These are phyloP conservation scores for Camillea tinctor DNA, from an alignment of 2,329 filamentous ascomycete genomes.

Conservation along the genomic window DNA sequence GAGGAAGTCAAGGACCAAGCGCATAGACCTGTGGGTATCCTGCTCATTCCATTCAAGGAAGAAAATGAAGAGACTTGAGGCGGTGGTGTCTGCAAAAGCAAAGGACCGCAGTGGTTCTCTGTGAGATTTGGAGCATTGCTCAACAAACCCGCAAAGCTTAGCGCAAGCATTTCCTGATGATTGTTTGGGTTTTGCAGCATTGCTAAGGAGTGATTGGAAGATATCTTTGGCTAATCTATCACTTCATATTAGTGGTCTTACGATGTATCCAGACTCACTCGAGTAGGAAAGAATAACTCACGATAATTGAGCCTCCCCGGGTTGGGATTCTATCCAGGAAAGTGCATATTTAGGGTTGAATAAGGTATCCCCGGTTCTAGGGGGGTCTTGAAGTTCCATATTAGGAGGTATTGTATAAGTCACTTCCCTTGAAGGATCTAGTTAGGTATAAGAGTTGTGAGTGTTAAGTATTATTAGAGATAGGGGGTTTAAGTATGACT, in stretches of 20 bases:
- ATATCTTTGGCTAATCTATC: conserved; percentile 38
- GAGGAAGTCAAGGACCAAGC: conserved; percentile 59
- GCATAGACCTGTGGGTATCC: conserved; percentile 63
- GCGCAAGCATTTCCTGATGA: conserved; percentile 57
- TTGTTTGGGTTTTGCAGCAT: conserved; percentile 53
- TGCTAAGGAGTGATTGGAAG: conserved; percentile 47
- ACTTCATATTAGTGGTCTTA: conserved; percentile 17
- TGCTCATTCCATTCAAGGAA: conserved; percentile 68
- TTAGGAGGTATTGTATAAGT: neutral
- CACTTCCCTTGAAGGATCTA: too few relatives aligned
- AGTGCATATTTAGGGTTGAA: conserved; percentile 35
- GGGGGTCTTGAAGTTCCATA: conserved; percentile 20
- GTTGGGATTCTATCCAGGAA: conserved; percentile 30
- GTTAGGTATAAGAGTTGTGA: too few relatives aligned
- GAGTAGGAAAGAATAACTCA: conserved; percentile 17
- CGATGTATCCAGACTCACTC: too few relatives aligned
- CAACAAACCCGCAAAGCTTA: conserved; percentile 61
- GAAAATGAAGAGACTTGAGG: conserved; percentile 55
- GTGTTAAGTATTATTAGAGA: too few relatives aligned
- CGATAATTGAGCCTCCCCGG: conserved; percentile 23
- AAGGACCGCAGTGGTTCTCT: conserved; percentile 43
- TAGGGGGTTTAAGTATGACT: neutral
- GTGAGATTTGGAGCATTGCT: conserved; percentile 54
- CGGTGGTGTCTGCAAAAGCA: conserved; percentile 51
- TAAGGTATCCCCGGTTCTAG: conserved; percentile 23